These are phyloP conservation scores for Amylocystis lapponica DNA, from an alignment of 768 basidiomycete species.

Conservation along the genomic window DNA sequence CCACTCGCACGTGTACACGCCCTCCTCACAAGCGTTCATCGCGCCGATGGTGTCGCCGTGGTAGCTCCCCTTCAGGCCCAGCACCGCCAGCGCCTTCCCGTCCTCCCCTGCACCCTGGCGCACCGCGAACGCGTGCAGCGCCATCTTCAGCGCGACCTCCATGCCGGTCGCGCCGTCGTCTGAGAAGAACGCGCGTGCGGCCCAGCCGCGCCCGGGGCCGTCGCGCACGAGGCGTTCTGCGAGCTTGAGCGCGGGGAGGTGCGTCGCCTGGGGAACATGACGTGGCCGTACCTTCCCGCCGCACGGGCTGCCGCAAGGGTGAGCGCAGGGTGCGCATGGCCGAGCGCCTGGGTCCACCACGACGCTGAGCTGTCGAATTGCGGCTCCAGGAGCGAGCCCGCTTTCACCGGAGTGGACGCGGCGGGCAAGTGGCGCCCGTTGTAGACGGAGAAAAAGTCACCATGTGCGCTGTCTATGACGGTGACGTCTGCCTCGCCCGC, in stretches of 20 bases:
- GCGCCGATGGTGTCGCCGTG: slow-evolving; percentile 97
- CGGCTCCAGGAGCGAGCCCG: slow-evolving; percentile 41
- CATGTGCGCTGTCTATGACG: slow-evolving; percentile 86
- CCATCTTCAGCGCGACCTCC: slow-evolving; percentile 99
- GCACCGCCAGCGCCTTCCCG: slow-evolving; percentile 53
- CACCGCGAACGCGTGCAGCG: slow-evolving; percentile 59
- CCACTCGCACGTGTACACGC: slow-evolving; percentile 95
- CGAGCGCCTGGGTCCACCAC: slow-evolving; percentile 96
- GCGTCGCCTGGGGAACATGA: slow-evolving; percentile 88
- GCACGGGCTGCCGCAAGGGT: slow-evolving; percentile 85
- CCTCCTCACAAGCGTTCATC: slow-evolving; percentile 93
- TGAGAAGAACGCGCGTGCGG: slow-evolving; percentile 83
- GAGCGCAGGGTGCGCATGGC: slow-evolving; percentile 72
- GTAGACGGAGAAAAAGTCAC: slow-evolving; percentile 81
- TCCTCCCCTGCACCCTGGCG: slow-evolving; percentile 32
- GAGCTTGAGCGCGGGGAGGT: slow-evolving; percentile 79
- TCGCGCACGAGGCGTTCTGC: slow-evolving; percentile 69
- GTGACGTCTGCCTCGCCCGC: slow-evolving; percentile 68
- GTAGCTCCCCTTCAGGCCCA: slow-evolving; percentile 90
- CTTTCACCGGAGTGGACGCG: slow-evolving; percentile 13
- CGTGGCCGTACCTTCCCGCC: slow-evolving; percentile 92
- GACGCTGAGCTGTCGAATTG: slow-evolving; percentile 92
- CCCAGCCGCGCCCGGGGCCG: slow-evolving; percentile 90
- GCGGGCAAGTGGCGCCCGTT: slow-evolving; percentile 23
- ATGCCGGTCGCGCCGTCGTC: slow-evolving; percentile 96